Conservation (phyloP, 148 eudicot species). For the Chenopodium album region DNA sequence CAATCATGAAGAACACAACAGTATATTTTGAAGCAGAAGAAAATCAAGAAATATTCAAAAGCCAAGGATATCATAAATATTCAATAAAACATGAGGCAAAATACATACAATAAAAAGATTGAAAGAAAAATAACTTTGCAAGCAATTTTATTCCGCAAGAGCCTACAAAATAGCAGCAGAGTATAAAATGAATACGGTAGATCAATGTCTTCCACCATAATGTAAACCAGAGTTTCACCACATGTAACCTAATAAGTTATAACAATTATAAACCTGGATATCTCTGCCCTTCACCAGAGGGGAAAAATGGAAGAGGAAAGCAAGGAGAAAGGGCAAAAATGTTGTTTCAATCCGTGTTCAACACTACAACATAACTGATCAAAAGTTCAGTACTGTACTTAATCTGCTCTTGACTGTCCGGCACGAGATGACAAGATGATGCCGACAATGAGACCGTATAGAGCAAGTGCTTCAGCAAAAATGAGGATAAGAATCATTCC, state of each 20-base stretch:
- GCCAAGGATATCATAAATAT: not conserved
- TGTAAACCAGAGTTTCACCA: slow-evolving; percentile 18
- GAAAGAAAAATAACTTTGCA: slow-evolving; percentile 17
- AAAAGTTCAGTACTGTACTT: slow-evolving; percentile 20
- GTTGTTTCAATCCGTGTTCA: slow-evolving; percentile 22
- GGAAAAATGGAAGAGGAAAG: slow-evolving; percentile 23
- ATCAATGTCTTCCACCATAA: slow-evolving; percentile 13
- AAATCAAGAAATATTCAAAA: not conserved
- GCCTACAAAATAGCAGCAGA: slow-evolving; percentile 27
- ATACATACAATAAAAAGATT: not conserved
- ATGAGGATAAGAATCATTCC: slow-evolving; percentile 61
- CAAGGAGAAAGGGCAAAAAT: slow-evolving; percentile 20
- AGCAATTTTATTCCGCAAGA: slow-evolving; percentile 30
- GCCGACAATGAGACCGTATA: slow-evolving; percentile 60
- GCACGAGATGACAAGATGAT: slow-evolving; percentile 61
- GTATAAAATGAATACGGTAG: slow-evolving; percentile 26
- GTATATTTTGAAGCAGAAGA: not conserved
- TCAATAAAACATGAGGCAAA: too few species aligned
- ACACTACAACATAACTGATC: slow-evolving; percentile 14
- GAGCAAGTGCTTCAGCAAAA: slow-evolving; percentile 58
- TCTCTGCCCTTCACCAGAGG: slow-evolving; percentile 30
- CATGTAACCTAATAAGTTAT: slow-evolving; percentile 25
- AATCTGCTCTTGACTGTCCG: slow-evolving; percentile 60
- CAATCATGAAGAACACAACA: too few species aligned
- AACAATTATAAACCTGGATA: slow-evolving; percentile 28